A percentile compares a stretch with the other conserved stretches of the same genome.
Evolutionary conservation across 805 yeast genomes (phyloP).

Genomic region (Debaryomyces castellii): DNA sequence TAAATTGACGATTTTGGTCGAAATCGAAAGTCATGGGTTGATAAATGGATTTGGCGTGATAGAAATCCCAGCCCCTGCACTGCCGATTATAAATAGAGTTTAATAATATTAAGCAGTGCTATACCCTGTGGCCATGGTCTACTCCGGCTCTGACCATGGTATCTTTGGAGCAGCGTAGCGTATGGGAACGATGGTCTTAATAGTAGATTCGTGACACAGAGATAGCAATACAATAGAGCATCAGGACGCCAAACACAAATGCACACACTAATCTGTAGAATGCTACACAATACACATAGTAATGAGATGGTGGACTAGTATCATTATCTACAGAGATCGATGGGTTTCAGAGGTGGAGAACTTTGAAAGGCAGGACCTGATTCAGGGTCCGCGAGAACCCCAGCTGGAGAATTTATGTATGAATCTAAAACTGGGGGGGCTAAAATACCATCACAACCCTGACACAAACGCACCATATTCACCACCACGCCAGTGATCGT

Average conservation of each 20-base stretch:
- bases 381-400: not conserved
- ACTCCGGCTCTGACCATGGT: not conserved
- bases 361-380: not conserved
- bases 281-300: too few species aligned
- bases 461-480: not conserved
- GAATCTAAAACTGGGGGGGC: not conserved
- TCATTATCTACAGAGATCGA: too few species aligned
- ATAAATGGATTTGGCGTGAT: not conserved
- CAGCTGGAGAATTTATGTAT: not conserved
- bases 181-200: too few species aligned
- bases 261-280: too few species aligned
- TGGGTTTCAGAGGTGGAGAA: too few species aligned
- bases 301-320: too few species aligned
- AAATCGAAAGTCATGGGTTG: not conserved
- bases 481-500: not conserved
- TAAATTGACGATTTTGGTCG: not conserved
- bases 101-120: not conserved
- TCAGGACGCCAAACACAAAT: not conserved
- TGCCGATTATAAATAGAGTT: not conserved
- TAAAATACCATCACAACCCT: not conserved
- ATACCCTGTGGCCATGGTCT: too few species aligned
- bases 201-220: not conserved
- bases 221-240: not conserved
- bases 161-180: not conserved
- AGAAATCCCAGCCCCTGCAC: not conserved